A percentile compares a stretch with the other conserved stretches of the same genome.
phyloP scores from a whole-genome alignment of 371 early-diverging fungal genomes.

The Mortierella sp. region DNA sequence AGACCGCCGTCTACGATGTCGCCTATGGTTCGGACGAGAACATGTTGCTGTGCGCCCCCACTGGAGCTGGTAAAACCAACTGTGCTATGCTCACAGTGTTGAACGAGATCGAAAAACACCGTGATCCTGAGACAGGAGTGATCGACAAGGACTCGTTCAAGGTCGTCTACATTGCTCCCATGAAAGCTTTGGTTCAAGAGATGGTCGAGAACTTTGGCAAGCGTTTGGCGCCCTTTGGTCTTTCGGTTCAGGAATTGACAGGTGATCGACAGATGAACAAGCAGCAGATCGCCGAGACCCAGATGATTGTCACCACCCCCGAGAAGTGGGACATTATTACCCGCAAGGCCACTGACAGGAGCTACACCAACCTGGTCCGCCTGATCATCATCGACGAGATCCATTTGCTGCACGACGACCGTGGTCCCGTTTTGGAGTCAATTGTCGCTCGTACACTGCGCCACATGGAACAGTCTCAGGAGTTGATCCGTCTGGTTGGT shows the following conservation, averaged over 20 bases:
- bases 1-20: slow-evolving; percentile 89
- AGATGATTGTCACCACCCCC: slow-evolving; percentile 99
- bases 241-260: slow-evolving; percentile 97
- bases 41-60: slow-evolving; percentile 98
- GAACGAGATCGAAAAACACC: slow-evolving; percentile 85
- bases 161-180: slow-evolving; percentile 99
- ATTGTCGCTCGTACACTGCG: slow-evolving; percentile 96
- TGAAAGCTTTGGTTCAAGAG: slow-evolving; percentile 99
- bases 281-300: slow-evolving; percentile 94
- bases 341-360: slow-evolving; percentile 94
- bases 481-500: slow-evolving; percentile 95
- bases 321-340: slow-evolving; percentile 99
- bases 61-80: slow-evolving; percentile 99
- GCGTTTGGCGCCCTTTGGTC: slow-evolving; percentile 85
- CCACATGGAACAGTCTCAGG: slow-evolving; percentile 91
- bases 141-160: slow-evolving; percentile 91
- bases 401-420: slow-evolving; percentile 98
- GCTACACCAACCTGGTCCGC: slow-evolving; percentile 92
- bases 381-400: slow-evolving; percentile 99
- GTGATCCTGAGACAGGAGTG: slow-evolving; percentile 80
- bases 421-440: slow-evolving; percentile 99
- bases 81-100: slow-evolving; percentile 97
- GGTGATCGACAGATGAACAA: slow-evolving; percentile 98
- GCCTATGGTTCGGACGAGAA: slow-evolving; percentile 95
- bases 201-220: slow-evolving; percentile 93